Base-by-base conservation (phyloP, 2,329 filamentous ascomycete species). In the Byssoonygena ceratinophila region DNA sequence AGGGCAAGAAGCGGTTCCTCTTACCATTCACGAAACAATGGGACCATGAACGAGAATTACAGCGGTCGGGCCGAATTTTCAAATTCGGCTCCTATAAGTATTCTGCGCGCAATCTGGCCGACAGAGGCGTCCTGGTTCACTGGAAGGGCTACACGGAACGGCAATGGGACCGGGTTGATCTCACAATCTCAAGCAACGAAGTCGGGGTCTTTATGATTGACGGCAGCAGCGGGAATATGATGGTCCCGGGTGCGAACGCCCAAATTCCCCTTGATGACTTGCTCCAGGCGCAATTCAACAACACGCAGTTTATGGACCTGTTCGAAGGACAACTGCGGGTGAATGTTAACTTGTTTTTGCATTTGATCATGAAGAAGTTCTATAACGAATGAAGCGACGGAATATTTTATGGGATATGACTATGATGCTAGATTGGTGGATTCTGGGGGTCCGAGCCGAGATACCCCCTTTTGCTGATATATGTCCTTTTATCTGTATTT, bases 61-160 rank as follows among this genome's bases (percentile, higher is more conserved):
- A 96, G 65, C 85, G 88, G 54, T 85, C 85, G 6, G 92, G 92
- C 25, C 87, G 91, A 46, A 87, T 94, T 50, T 94, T 94, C 68
- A 95, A 95, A 67, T 98, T 98, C 66, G 92, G 94, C 57, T 94
- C 87, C 34, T 98, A 85, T 81, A 97, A 97, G 74, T 98, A 98
- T 74, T 91, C 86, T 51, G 90, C 88, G 3, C 84, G 89, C 48
- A 83, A 85, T 46, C 80, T 98, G 6, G 84, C 83, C 1, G 91
- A 97, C 65, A 96, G 95, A 72, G 92, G 92, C 51, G 92, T 97
- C 5, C 76, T 98, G 14, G 87, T 98, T 29, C 79, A 82, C n/a
- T 97, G 92, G 89, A 79, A 81, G 53, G 89, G 89, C 31, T 88
- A 91, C 60, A 75, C 77, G 12, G 85, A 88, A 61, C 80, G 84